phyloP scores from a whole-genome alignment of 192 early-diverging fungal genomes.

The Phycomyces blakesleeanus region DNA sequence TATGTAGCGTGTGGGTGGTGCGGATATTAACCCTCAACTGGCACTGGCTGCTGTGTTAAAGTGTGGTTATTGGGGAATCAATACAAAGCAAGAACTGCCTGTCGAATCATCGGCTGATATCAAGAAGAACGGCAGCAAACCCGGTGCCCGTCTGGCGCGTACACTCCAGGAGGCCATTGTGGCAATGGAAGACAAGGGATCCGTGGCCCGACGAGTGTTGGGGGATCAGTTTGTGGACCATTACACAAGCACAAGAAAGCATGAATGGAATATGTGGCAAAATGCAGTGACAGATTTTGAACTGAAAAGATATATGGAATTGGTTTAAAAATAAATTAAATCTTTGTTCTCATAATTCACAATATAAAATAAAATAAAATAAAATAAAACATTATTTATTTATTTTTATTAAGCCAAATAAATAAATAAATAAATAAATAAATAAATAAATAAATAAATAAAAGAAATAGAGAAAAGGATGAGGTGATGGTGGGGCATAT shows the following conservation, averaged over 20 bases:
- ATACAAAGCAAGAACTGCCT: slow-evolving; percentile 49
- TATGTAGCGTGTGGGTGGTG: slow-evolving; percentile 69
- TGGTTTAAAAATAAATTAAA: slow-evolving; percentile 54
- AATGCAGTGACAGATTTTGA: slow-evolving; percentile 75
- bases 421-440: too few species aligned
- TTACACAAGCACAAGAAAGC: slow-evolving; percentile 64
- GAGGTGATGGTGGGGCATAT: too few species aligned
- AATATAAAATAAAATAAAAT: too few species aligned
- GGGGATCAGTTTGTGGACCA: slow-evolving; percentile 79
- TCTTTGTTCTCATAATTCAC: too few species aligned
- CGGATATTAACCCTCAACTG: slow-evolving; percentile 79
- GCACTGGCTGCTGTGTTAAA: slow-evolving; percentile 68
- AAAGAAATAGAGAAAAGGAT: too few species aligned
- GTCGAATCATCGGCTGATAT: slow-evolving; percentile 32
- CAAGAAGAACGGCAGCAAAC: slow-evolving; percentile 18
- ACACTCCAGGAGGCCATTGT: slow-evolving; percentile 62
- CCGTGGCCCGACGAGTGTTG: slow-evolving; percentile 66
- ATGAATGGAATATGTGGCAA: slow-evolving; percentile 75
- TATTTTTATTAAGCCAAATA: too few species aligned
- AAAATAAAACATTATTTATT: too few species aligned
- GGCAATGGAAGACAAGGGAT: slow-evolving; percentile 58
- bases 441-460: too few species aligned
- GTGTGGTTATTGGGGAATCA: slow-evolving; percentile 69
- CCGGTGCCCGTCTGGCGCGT: slow-evolving; percentile 44
- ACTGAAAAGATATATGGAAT: slow-evolving; percentile 59